Conservation (phyloP, 768 basidiomycete genomes). For the Suillus discolor region DNA sequence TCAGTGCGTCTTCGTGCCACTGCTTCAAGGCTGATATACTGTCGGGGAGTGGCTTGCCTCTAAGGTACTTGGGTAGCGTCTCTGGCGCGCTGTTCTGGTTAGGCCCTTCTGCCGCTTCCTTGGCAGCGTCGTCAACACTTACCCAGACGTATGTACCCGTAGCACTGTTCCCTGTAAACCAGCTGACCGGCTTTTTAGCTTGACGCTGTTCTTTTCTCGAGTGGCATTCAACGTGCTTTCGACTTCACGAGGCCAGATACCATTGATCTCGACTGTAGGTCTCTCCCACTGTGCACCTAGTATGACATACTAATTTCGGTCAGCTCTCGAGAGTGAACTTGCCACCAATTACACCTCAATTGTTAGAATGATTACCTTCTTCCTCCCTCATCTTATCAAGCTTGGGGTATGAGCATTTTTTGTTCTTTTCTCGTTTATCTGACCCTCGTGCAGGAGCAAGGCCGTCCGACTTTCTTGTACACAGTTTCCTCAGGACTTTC, state of each 20-base stretch:
- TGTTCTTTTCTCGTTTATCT: not conserved
- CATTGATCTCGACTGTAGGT: slow-evolving; percentile 43
- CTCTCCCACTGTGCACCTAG: not conserved
- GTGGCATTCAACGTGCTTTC: slow-evolving; percentile 54
- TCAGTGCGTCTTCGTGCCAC: too few relatives aligned
- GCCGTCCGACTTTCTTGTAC: slow-evolving; percentile 49
- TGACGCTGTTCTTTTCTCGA: slow-evolving; percentile 55
- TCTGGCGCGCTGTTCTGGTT: too few relatives aligned
- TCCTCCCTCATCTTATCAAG: slow-evolving; percentile 57
- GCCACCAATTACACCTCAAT: slow-evolving; percentile 57
- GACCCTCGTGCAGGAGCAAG: slow-evolving; percentile 33
- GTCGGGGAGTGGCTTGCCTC: too few relatives aligned
- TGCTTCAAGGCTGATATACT: too few relatives aligned
- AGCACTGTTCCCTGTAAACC: not conserved
- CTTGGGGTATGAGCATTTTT: slow-evolving; percentile 43
- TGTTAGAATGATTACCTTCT: slow-evolving; percentile 47
- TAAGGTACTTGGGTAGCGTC: too few relatives aligned
- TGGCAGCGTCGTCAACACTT: too few relatives aligned
- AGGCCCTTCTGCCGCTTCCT: too few relatives aligned
- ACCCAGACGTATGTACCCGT: slow-evolving; percentile 46
- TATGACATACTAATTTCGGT: not conserved
- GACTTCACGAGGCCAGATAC: slow-evolving; percentile 46
- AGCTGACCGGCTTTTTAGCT: slow-evolving; percentile 38
- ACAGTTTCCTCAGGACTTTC: slow-evolving; percentile 57
- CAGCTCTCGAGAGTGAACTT: slow-evolving; percentile 40